These are phyloP conservation scores for Diospyros kaki DNA, from an alignment of 148 eudicot species.

Conservation along the genomic window DNA sequence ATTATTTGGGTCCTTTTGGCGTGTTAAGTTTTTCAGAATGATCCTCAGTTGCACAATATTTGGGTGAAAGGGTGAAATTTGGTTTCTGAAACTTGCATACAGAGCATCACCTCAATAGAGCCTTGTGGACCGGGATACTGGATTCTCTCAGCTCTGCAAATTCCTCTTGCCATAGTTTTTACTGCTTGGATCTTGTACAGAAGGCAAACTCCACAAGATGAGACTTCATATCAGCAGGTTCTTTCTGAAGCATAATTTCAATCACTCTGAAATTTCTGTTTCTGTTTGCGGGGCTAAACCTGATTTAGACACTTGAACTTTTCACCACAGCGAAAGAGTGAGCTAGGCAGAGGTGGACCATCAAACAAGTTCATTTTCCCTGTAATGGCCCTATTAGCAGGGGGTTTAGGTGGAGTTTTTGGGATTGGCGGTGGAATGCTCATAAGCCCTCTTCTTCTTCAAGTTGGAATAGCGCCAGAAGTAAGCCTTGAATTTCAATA, in stretches of 20 bases:
- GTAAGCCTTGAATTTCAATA: constrained; percentile 19
- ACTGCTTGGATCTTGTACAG: constrained; percentile 41
- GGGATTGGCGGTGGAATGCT: constrained; percentile 76
- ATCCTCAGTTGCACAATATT: no score
- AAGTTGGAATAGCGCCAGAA: constrained; percentile 49
- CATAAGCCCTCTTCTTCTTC: constrained; percentile 64
- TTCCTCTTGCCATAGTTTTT: constrained; percentile 49
- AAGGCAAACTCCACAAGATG: constrained; percentile 16
- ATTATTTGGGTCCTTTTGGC: no score
- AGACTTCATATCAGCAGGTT: constrained; percentile 32
- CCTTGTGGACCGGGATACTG: constrained; percentile 55
- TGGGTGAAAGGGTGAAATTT: no score
- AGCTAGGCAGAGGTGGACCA: constrained; percentile 5
- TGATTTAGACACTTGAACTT: neutral
- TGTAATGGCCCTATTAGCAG: constrained; percentile 50
- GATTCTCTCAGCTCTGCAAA: constrained; percentile 46
- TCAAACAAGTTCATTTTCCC: constrained; percentile 37
- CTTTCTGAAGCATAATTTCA: neutral
- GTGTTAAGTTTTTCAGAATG: no score
- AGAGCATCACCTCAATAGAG: constrained; percentile 44
- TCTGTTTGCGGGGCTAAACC: neutral
- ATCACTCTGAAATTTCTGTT: neutral
- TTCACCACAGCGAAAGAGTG: constrained; percentile 27
- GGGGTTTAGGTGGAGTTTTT: constrained; percentile 52
- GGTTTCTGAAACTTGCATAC: constrained; percentile 4